These are phyloP conservation scores for Mycena vulgaris DNA, from an alignment of 768 basidiomycete species.

Conservation along the genomic window DNA sequence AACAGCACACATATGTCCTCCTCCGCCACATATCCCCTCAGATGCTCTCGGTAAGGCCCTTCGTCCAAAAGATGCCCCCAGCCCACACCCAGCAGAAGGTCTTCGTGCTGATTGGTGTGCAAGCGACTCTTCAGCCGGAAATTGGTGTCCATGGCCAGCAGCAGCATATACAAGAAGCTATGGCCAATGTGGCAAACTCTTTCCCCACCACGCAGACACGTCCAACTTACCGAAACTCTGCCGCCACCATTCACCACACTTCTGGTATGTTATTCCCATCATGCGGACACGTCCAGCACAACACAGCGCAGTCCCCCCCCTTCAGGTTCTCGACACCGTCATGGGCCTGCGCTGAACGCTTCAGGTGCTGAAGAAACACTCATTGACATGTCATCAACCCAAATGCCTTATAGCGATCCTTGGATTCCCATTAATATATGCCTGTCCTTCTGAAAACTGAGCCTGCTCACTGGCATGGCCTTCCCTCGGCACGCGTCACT, in stretches of 20 bases:
- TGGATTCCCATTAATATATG: too few relatives aligned
- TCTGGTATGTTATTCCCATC: not conserved
- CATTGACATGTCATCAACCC: not conserved
- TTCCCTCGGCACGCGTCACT: not conserved
- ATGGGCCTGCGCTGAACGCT: conserved; percentile 17
- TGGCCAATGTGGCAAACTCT: not conserved
- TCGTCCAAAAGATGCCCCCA: not conserved
- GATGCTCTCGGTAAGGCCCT: not conserved
- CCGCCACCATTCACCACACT: not conserved
- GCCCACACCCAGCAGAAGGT: not conserved
- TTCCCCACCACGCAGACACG: not conserved
- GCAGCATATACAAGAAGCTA: not conserved
- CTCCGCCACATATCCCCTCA: conserved; percentile 10
- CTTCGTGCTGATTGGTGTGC: not conserved
- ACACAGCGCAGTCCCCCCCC: not conserved
- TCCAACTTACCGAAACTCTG: not conserved
- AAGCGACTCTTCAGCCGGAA: not conserved
- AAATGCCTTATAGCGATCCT: conserved; percentile 33
- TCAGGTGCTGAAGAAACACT: not conserved
- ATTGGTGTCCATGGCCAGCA: too few relatives aligned
- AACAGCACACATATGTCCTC: conserved; percentile 12
- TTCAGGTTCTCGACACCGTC: not conserved
- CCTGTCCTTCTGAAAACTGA: too few relatives aligned
- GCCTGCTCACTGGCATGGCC: not conserved
- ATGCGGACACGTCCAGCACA: not conserved